These are phyloP conservation scores for Neonectria faginata DNA, from an alignment of 2,329 filamentous ascomycete genomes.

Conservation along the genomic window DNA sequence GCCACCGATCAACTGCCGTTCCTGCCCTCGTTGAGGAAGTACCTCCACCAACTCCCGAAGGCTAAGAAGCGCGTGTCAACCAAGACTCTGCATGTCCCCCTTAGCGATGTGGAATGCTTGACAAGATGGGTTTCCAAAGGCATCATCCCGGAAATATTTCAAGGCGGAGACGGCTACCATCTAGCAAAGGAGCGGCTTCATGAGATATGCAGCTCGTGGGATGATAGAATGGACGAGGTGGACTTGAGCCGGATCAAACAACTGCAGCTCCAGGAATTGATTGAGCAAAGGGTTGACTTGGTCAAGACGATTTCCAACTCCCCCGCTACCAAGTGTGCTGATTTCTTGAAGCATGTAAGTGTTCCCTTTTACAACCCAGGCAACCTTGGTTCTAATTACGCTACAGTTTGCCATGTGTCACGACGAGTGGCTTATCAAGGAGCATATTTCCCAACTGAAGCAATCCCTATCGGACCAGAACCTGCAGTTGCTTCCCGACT, in stretches of 20 bases:
- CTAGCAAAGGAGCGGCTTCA: constrained; percentile 76
- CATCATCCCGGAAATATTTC: constrained; percentile 70
- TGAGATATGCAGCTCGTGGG: constrained; percentile 80
- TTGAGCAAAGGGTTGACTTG: constrained; percentile 76
- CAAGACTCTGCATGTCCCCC: constrained; percentile 75
- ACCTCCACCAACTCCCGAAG: constrained; percentile 76
- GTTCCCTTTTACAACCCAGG: background rate
- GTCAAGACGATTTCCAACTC: constrained; percentile 72
- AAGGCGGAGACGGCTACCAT: constrained; percentile 60
- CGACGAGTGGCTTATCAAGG: constrained; percentile 95
- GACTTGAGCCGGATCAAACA: constrained; percentile 87
- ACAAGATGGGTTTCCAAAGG: constrained; percentile 74
- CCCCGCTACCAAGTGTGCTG: constrained; percentile 75
- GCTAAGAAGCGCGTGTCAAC: constrained; percentile 74
- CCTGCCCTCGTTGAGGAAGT: constrained; percentile 74
- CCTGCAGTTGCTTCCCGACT: constrained; percentile 93
- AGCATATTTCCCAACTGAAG: constrained; percentile 89
- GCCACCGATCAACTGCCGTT: constrained; percentile 91
- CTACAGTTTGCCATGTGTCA: constrained; percentile 92
- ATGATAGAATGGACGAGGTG: constrained; percentile 83
- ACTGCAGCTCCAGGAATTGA: constrained; percentile 81
- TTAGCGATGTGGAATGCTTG: constrained; percentile 86
- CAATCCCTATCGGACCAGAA: constrained; percentile 96
- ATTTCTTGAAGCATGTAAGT: constrained; percentile 89
- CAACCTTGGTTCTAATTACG: constrained; percentile 48